phyloP scores from a whole-genome alignment of 2,329 filamentous ascomycete genomes.

The Penicillium sp. region DNA sequence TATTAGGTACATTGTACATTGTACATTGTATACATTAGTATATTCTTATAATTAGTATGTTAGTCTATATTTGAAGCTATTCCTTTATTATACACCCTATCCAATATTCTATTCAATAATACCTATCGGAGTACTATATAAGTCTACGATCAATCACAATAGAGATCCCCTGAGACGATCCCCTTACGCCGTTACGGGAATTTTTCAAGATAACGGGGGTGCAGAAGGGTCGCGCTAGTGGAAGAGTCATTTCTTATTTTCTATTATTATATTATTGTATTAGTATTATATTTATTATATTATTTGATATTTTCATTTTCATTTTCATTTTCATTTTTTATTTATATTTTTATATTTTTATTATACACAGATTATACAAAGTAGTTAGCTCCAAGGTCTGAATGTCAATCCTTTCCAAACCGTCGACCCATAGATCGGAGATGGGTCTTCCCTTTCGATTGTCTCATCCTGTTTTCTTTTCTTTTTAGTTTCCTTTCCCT shows the following conservation, averaged over 20 bases:
- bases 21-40: neutral
- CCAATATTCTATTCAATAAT: neutral
- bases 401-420: conserved; percentile 27
- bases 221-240: conserved; percentile 29
- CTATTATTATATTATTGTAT: conserved; percentile 5
- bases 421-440: conserved; percentile 28
- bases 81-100: neutral
- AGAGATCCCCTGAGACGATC: conserved; percentile 9
- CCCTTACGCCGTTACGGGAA: conserved; percentile 28
- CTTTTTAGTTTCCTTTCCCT: conserved; percentile 12
- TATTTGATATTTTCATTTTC: conserved; percentile 4
- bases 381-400: conserved; percentile 14
- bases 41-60: neutral
- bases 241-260: conserved; percentile 26
- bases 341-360: conserved; percentile 13
- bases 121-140: neutral
- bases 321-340: neutral
- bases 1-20: neutral
- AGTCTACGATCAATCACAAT: conserved; percentile 6
- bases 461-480: conserved; percentile 19
- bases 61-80: neutral
- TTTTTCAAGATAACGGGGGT: conserved; percentile 30
- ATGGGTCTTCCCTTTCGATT: conserved; percentile 21
- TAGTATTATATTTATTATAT: neutral
- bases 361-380: conserved; percentile 4